A percentile compares a stretch with the other conserved stretches of the same genome.
phyloP scores from a whole-genome alignment of 768 basidiomycete species.

The Podaxis carcinomalis region DNA sequence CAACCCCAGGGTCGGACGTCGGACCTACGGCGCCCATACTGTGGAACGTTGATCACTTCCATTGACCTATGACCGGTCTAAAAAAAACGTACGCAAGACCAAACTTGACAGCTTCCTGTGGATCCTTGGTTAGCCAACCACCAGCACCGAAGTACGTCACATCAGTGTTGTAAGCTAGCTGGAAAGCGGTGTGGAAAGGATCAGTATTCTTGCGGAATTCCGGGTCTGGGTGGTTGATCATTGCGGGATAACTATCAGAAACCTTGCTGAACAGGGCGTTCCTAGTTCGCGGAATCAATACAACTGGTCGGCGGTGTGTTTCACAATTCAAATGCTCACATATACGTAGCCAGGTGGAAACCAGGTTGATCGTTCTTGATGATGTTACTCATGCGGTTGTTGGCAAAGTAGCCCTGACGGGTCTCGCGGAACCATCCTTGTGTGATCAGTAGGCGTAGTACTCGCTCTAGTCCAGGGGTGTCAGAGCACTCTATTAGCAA shows the following conservation, averaged over 20 bases:
- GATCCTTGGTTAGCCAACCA: conserved; percentile 33
- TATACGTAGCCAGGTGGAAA: conserved; percentile 31
- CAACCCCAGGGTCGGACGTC: conserved; percentile 33
- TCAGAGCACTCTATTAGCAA: neutral
- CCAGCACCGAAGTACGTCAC: conserved; percentile 30
- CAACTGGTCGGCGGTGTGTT: neutral
- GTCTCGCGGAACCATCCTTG: conserved; percentile 35
- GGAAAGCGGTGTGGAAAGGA: conserved; percentile 34
- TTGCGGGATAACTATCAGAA: conserved; percentile 25
- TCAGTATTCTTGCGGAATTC: conserved; percentile 30
- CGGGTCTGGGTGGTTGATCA: conserved; percentile 30
- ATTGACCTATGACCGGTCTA: neutral
- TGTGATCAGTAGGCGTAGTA: conserved; percentile 29
- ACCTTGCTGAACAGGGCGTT: conserved; percentile 32
- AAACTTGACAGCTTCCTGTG: conserved; percentile 31
- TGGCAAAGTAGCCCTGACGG: conserved; percentile 32
- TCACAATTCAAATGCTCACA: conserved; percentile 19
- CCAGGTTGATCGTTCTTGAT: conserved; percentile 32
- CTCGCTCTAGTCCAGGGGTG: conserved; percentile 21
- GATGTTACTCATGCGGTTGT: conserved; percentile 31
- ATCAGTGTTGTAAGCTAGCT: conserved; percentile 31
- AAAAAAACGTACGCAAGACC: conserved; percentile 24
- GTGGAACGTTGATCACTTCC: neutral
- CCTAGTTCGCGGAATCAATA: conserved; percentile 15
- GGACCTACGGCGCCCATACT: conserved; percentile 34